Evolutionary conservation across 257 asterid genomes (phyloP).

Genomic region (Plantago ovata): DNA sequence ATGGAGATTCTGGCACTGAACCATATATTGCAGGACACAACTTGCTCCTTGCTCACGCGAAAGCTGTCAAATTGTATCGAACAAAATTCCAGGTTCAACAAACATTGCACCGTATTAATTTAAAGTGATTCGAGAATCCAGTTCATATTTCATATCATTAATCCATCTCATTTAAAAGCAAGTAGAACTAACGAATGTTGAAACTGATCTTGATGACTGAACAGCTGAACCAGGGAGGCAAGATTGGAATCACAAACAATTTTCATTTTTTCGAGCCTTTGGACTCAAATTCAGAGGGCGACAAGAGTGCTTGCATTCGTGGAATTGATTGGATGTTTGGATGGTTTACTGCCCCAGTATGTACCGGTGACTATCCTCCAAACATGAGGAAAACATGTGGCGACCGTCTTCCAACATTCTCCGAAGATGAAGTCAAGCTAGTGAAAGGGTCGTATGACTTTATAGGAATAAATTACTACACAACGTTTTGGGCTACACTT

Average conservation of each 20-base stretch:
- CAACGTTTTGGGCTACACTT: conserved; percentile 14
- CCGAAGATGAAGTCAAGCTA: background rate
- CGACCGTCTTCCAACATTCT: conserved; percentile 18
- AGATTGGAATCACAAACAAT: conserved; percentile 17
- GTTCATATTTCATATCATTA: conserved; percentile 1
- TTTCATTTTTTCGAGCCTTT: conserved; percentile 14
- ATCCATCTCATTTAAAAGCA: background rate
- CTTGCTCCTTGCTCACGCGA: conserved; percentile 32
- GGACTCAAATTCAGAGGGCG: background rate
- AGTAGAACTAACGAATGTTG: background rate
- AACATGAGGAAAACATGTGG: conserved; percentile 19
- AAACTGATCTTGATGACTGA: background rate
- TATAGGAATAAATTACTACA: conserved; percentile 33
- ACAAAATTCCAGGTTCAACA: conserved; percentile 6
- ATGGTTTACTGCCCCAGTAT: conserved; percentile 30
- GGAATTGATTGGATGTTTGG: conserved; percentile 25
- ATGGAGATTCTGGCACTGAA: conserved; percentile 28
- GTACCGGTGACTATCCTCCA: conserved; percentile 27
- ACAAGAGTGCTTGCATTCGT: conserved; percentile 15
- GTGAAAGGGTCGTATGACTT: conserved; percentile 27
- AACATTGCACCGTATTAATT: conserved; percentile 3
- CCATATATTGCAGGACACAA: conserved; percentile 31
- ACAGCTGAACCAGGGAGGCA: conserved; percentile 24
- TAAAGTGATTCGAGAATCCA: background rate
- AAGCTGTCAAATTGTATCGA: conserved; percentile 5